phyloP scores from a whole-genome alignment of 257 asterid genomes.

The Scutellaria galericulata region DNA sequence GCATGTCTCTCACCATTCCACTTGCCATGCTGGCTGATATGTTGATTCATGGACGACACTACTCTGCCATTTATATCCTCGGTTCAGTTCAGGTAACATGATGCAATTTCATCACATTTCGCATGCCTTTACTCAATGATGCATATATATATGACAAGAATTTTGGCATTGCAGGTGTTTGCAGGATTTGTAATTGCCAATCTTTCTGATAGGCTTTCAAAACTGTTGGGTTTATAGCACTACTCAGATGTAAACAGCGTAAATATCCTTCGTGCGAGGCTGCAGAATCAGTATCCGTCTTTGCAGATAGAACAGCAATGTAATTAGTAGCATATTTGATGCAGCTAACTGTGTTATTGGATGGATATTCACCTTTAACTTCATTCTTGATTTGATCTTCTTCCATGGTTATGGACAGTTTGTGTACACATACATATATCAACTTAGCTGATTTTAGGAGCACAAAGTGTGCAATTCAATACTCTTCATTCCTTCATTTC shows the following conservation, averaged over 20 bases:
- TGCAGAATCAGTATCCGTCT: too few species aligned
- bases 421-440: constrained; percentile 9
- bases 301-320: constrained; percentile 21
- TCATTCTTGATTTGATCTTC: constrained; percentile 28
- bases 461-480: constrained; percentile 6
- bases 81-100: constrained; percentile 87
- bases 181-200: constrained; percentile 89
- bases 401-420: constrained; percentile 26
- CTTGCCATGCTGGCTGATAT: constrained; percentile 98
- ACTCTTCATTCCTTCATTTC: not conserved
- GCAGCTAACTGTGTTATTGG: not conserved
- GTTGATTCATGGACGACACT: constrained; percentile 93
- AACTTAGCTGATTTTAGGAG: constrained; percentile 23
- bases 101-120: too few species aligned
- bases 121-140: not conserved
- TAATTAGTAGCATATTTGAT: constrained; percentile 9
- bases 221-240: constrained; percentile 67
- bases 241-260: not conserved
- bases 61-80: constrained; percentile 82
- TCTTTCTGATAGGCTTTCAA: constrained; percentile 67
- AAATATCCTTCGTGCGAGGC: too few species aligned
- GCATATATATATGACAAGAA: not conserved
- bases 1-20: constrained; percentile 99
- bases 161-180: constrained; percentile 71
- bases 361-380: constrained; percentile 1